Percentiles rank a stretch among this genome's conserved stretches.
These are phyloP conservation scores for Trichosporon sp. DNA, from an alignment of 1,284 basidiomycete genomes.

Conservation along the genomic window DNA sequence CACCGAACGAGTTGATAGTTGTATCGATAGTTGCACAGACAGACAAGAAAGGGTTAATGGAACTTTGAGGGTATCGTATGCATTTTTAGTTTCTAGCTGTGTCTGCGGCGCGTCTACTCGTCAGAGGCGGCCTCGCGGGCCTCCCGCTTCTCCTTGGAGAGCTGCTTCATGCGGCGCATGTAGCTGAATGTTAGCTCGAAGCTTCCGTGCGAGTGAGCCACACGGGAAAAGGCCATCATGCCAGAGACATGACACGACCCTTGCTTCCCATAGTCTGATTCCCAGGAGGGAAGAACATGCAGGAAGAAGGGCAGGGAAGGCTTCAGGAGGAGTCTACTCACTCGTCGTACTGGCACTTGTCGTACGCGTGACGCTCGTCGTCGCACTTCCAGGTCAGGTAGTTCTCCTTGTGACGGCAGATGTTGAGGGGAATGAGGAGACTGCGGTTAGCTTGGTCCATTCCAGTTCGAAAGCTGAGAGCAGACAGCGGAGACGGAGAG, in stretches of 20 bases:
- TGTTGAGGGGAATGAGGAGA: slow-evolving; percentile 79
- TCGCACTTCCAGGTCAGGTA: slow-evolving; percentile 84
- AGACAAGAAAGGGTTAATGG: too few relatives aligned
- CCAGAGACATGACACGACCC: too few relatives aligned
- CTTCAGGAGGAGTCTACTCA: slow-evolving; percentile 58
- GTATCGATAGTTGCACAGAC: slow-evolving; percentile 1
- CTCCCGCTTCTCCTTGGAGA: slow-evolving; percentile 70
- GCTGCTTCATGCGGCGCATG: slow-evolving; percentile 77
- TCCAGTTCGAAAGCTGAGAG: not conserved
- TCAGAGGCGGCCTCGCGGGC: slow-evolving; percentile 63
- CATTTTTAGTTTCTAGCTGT: slow-evolving; percentile 27
- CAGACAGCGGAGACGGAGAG: not conserved
- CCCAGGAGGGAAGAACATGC: too few relatives aligned
- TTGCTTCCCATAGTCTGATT: too few relatives aligned
- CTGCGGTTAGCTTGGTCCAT: slow-evolving; percentile 57
- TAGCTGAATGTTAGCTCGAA: slow-evolving; percentile 61
- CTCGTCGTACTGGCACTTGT: slow-evolving; percentile 88
- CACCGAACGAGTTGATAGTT: not conserved
- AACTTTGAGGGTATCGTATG: slow-evolving; percentile 33
- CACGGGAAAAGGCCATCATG: not conserved
- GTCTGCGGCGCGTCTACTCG: slow-evolving; percentile 34
- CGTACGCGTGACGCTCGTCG: slow-evolving; percentile 62
- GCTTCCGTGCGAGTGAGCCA: not conserved
- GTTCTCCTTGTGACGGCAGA: slow-evolving; percentile 70
- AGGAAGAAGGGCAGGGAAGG: too few relatives aligned